Evolutionary conservation across 2,329 filamentous ascomycete genomes (phyloP), one percentile per base, ranked within the genome.

Genomic region (Trichoderma arundinaceum): DNA sequence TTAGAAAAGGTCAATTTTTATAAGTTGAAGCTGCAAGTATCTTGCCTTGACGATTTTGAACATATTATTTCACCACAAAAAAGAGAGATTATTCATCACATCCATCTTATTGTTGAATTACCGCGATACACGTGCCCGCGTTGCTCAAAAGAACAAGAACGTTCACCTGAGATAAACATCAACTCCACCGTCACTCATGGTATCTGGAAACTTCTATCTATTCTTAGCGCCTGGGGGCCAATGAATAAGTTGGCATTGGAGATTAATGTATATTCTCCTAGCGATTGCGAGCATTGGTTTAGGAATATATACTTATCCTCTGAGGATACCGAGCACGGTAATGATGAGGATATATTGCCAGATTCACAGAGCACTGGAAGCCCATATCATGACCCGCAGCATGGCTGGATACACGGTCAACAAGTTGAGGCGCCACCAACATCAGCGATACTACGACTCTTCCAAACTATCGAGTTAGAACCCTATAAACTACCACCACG

Each of bases 231-330:
- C 9, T 77, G 76, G 77, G 53, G 68, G 13, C 68, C 70, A 53
- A 58, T 61, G 12, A 66, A 66, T 32, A 52, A 64, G 35, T 68
- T 79, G 68, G 70, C 70, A 7, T 68, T 79, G 66, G 77, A 79
- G 68, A 66, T 78, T 17, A 75, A 74, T 62, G 72, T 67, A 2
- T 71, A 74, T 46, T 77, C 74, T 56, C 75, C 73, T 12, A 78
- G 76, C 64, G 75, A 79, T 71, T 71, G 52, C 10, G 66, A 76
- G 53, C 73, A 78, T 67, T 78, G 69, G 69, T 77, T 77, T 66
- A 74, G 74, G 64, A 69, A 74, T 65, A 65, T 70, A 22, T 54
- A 69, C 66, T 73, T 76, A 38, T 51, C 49, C 44, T 69, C 68
- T 9, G 69, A 75, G 53, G 12, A 73, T 35, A 68, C 68, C 52